These are phyloP conservation scores for Aspergillus tamarii DNA, from an alignment of 2,329 filamentous ascomycete species.

Conservation along the genomic window DNA sequence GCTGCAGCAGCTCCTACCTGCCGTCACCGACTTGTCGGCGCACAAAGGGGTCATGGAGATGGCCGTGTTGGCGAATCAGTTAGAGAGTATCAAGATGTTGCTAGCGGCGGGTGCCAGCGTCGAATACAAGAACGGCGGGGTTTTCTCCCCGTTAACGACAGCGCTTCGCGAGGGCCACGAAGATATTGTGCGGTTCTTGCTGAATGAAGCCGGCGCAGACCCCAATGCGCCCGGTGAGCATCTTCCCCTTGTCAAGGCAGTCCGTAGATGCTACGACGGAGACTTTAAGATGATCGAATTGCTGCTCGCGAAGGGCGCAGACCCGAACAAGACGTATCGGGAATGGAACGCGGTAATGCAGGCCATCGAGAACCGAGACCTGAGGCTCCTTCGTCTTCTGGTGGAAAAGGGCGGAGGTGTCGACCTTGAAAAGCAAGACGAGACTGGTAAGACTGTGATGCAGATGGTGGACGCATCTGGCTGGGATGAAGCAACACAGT, in stretches of 20 bases:
- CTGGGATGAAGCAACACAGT: slow-evolving; percentile 60
- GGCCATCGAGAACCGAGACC: slow-evolving; percentile 66
- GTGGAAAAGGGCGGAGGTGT: slow-evolving; percentile 52
- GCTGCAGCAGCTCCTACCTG: slow-evolving; percentile 61
- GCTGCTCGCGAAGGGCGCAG: slow-evolving; percentile 65
- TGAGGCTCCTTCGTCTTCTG: slow-evolving; percentile 57
- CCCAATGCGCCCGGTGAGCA: slow-evolving; percentile 71
- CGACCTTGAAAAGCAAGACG: slow-evolving; percentile 58
- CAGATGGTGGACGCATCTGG: slow-evolving; percentile 63
- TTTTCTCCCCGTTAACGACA: slow-evolving; percentile 71
- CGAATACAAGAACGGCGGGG: slow-evolving; percentile 72
- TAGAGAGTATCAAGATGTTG: slow-evolving; percentile 69
- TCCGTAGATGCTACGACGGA: slow-evolving; percentile 60
- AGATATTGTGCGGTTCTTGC: slow-evolving; percentile 64
- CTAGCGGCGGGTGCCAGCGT: slow-evolving; percentile 67
- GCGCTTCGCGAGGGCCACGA: slow-evolving; percentile 66
- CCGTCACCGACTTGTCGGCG: slow-evolving; percentile 41
- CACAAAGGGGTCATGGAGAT: slow-evolving; percentile 68
- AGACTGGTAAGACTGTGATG: slow-evolving; percentile 57
- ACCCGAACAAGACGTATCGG: slow-evolving; percentile 69
- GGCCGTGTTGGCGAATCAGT: slow-evolving; percentile 67
- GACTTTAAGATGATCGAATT: slow-evolving; percentile 65
- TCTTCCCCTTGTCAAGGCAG: slow-evolving; percentile 70
- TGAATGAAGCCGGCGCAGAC: slow-evolving; percentile 65
- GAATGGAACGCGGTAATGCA: slow-evolving; percentile 70